phyloP scores from a whole-genome alignment of 306 rosid species.

The Castanea sativa region DNA sequence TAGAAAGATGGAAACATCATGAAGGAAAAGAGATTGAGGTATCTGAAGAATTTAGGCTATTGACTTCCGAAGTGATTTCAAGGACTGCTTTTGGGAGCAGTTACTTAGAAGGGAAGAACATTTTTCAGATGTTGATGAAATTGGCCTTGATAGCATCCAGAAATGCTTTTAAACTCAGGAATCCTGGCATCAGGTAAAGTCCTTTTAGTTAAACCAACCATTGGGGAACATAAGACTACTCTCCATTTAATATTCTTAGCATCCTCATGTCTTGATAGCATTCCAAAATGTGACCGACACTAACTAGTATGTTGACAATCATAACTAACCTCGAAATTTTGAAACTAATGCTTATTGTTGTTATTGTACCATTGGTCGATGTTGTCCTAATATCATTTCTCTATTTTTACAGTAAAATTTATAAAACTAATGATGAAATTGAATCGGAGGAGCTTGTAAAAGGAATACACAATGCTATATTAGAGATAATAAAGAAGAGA shows the following conservation, averaged over 20 bases:
- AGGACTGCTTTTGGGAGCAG: conserved; percentile 33
- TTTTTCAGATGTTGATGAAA: conserved; percentile 19
- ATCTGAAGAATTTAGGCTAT: conserved; percentile 22
- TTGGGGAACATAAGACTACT: not conserved
- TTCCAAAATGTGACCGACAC: no score
- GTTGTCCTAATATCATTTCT: not conserved
- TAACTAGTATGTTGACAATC: no score
- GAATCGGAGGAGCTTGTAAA: conserved; percentile 10
- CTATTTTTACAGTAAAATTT: conserved; percentile 16
- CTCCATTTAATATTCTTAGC: not conserved
- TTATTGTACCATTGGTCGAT: no score
- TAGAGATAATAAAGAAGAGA: conserved; percentile 21
- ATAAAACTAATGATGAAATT: conserved; percentile 19
- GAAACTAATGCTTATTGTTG: no score
- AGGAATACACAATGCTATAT: conserved; percentile 1
- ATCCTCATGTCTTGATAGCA: no score
- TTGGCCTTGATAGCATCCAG: not conserved
- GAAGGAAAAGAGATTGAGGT: conserved; percentile 33
- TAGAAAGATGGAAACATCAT: conserved; percentile 18
- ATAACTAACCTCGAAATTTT: no score
- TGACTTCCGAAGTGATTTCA: conserved; percentile 27
- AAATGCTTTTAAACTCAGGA: not conserved
- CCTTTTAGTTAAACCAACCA: no score
- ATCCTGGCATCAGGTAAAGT: conserved; percentile 19
- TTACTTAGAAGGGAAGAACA: conserved; percentile 23